Conservation (phyloP, 2,329 filamentous ascomycete species). For the Pseudopyricularia javanii region DNA sequence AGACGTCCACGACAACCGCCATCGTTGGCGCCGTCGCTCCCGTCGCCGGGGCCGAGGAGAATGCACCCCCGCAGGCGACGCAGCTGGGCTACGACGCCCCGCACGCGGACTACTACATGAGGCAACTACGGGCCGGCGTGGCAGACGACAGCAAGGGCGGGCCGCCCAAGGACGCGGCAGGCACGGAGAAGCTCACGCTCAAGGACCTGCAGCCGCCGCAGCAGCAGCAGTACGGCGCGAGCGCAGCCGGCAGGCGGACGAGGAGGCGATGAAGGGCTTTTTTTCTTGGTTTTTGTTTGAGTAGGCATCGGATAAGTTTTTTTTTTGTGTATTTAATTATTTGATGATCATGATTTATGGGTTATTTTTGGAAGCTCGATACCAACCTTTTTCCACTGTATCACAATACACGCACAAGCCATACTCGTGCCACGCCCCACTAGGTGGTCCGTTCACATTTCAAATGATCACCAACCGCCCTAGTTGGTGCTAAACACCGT, state of each 20-base stretch:
- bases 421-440: too few relatives aligned
- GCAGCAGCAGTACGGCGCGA: background rate
- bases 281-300: background rate
- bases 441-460: too few relatives aligned
- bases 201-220: conserved; percentile 2
- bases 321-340: background rate
- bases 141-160: background rate
- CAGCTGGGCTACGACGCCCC: conserved; percentile 43
- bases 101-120: conserved; percentile 30
- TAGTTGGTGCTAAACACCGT: too few relatives aligned
- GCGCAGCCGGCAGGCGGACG: background rate
- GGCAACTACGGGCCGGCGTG: conserved; percentile 24
- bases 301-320: too few relatives aligned
- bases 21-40: conserved; percentile 8
- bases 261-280: background rate
- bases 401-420: too few relatives aligned
- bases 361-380: background rate
- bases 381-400: too few relatives aligned
- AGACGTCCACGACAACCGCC: background rate
- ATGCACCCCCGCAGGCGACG: conserved; percentile 27
- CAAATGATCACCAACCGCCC: too few relatives aligned
- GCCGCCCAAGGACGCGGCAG: background rate
- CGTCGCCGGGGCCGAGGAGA: conserved; percentile 5
- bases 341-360: too few relatives aligned
- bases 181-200: conserved; percentile 3